Evolutionary conservation across 2,329 filamentous ascomycete species (phyloP), one percentile per base, ranked within the genome.

Genomic region (Curvularia hawaiiensis): DNA sequence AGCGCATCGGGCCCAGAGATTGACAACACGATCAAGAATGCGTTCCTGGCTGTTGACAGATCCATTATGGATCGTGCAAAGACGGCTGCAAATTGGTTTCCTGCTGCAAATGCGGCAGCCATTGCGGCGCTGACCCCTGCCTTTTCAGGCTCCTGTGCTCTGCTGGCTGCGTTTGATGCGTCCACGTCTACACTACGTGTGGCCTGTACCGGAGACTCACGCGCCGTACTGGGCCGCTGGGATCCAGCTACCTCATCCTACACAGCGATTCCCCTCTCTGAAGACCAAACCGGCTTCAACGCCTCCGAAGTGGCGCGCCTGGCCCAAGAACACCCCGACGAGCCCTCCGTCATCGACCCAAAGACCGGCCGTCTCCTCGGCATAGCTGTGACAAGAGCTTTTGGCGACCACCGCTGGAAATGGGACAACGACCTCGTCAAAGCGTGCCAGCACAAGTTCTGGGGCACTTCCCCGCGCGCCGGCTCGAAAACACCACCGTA

Each of bases 371-470:
- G 88, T 0, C 73, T 90, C 0, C 79, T 89, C 57, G 88, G 89
- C 1, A 65, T 84, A 1, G 80, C 86, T 40, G 81, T 89, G 1
- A 86, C 87, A 0, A 81, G 88, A 5, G 88, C 86, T 0, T 90
- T 91, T 68, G 89, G 89, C 16, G 88, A 91, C 68, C 80, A 83
- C 50, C 80, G 84, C 56, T 90, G 86, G 85, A 91, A 91, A 70
- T 90, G 87, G 85, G 71, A 83, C 4, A 68, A 81, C 14, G 78
- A 82, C 2, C 73, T 84, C 6, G 78, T 83, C 56, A 69, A 76
- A 33, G 71, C 78, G 3, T 74, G 81, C 18, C 77, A 79, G 60
- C 67, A 72, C 55, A 78, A 79, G 50, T 86, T 80, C 73, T 84
- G 79, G 68, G 84, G 82, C 45, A 79, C 80, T 2, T 64, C 65